A percentile compares a stretch with the other conserved stretches of the same genome.
Conservation (phyloP, 164 flowering plant species). For the Platanus orientalis region DNA sequence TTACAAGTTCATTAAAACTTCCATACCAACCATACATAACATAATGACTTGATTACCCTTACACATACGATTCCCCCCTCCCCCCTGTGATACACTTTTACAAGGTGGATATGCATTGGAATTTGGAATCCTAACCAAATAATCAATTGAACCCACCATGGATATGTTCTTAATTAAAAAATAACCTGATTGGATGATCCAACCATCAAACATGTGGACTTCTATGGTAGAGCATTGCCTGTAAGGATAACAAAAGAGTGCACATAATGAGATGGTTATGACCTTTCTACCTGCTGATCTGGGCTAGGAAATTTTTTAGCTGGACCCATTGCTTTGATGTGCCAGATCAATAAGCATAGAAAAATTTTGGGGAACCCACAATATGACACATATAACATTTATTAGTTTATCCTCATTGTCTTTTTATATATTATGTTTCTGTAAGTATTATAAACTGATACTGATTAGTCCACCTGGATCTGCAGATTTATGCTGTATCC, state of each 20-base stretch:
- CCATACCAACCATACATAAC: too few relatives aligned
- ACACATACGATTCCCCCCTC: too few relatives aligned
- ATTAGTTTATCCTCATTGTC: background rate
- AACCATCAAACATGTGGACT: too few relatives aligned
- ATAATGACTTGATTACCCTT: too few relatives aligned
- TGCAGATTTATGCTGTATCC: constrained; percentile 94
- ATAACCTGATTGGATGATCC: background rate
- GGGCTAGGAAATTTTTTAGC: background rate
- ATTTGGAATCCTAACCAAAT: background rate
- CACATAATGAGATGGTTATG: background rate
- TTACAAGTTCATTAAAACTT: too few relatives aligned
- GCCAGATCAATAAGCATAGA: background rate
- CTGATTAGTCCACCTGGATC: constrained; percentile 10
- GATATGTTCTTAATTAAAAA: background rate
- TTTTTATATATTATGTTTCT: background rate
- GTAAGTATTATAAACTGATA: background rate
- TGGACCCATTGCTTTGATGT: background rate
- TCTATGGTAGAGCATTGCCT: background rate
- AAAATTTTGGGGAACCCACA: background rate
- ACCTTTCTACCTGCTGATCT: background rate
- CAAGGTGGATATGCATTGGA: background rate
- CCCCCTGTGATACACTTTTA: too few relatives aligned
- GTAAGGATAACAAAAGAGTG: background rate
- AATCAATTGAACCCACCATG: background rate
- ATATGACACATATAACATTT: background rate